Evolutionary conservation across 345 rosid genomes (phyloP).

Genomic region (Arabis alpina): DNA sequence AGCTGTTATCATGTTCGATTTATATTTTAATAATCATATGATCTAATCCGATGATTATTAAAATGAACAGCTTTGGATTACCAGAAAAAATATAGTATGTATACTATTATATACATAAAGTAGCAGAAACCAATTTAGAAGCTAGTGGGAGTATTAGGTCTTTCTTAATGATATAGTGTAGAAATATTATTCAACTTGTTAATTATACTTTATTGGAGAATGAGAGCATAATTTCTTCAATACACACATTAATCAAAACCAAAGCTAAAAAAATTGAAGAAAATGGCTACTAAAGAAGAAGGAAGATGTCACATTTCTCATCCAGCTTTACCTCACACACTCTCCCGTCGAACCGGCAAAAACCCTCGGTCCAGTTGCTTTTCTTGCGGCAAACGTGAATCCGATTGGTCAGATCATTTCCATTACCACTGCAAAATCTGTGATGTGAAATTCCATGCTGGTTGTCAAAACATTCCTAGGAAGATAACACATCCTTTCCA

Average conservation of each 20-base stretch:
- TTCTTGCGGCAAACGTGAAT: not conserved
- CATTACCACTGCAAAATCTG: not conserved
- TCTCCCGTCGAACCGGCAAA: not conserved
- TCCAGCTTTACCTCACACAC: not conserved
- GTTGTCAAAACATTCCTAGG: not conserved
- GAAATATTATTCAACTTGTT: too few species aligned
- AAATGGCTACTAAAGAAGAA: not conserved
- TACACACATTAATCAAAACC: not conserved
- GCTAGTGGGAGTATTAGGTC: too few species aligned
- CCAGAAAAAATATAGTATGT: too few species aligned
- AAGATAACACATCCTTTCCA: constrained; percentile 7
- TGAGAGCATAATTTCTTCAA: not conserved
- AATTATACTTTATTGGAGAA: too few species aligned
- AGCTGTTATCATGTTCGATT: not conserved
- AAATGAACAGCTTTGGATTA: too few species aligned
- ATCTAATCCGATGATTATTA: too few species aligned
- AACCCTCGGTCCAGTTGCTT: not conserved
- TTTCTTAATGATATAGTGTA: too few species aligned
- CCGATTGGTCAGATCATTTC: not conserved
- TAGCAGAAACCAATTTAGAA: too few species aligned
- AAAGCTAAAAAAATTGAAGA: not conserved
- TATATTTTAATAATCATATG: not conserved
- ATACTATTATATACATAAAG: too few species aligned
- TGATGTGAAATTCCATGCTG: not conserved
- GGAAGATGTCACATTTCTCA: not conserved